These are phyloP conservation scores for Puccinia hordei DNA, from an alignment of 1,284 basidiomycete species.

Conservation along the genomic window DNA sequence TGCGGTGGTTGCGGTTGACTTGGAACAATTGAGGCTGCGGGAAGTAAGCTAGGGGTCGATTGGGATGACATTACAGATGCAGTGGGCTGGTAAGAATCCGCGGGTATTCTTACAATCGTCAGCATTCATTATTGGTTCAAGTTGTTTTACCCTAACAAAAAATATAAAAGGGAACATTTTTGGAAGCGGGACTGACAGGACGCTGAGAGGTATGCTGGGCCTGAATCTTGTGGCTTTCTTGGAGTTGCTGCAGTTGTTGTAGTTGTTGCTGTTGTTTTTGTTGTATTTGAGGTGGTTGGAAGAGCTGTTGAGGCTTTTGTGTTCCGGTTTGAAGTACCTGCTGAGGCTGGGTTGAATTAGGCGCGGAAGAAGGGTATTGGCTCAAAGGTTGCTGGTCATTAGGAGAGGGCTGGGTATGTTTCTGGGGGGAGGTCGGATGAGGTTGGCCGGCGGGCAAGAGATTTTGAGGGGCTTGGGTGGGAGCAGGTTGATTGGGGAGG, in stretches of 20 bases:
- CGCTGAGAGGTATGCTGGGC: constrained; percentile 17
- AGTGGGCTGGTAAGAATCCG: neutral
- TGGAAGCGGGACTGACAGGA: neutral
- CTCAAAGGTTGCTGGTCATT: constrained; percentile 1
- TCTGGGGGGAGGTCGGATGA: neutral
- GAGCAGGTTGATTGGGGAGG: neutral
- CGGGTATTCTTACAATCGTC: neutral
- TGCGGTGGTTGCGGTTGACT: neutral
- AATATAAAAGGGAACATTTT: neutral
- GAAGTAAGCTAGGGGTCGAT: neutral
- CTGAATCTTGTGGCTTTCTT: constrained; percentile 31
- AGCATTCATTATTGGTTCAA: constrained; percentile 1
- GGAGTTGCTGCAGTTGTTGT: constrained; percentile 29
- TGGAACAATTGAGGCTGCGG: constrained; percentile 12
- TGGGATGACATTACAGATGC: constrained; percentile 2
- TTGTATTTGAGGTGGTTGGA: constrained; percentile 25
- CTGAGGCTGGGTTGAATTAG: neutral
- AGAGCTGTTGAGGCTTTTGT: constrained; percentile 36
- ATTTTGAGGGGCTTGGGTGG: neutral
- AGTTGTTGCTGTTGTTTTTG: constrained; percentile 40
- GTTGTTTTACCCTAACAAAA: too few relatives aligned
- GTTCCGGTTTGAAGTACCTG: neutral
- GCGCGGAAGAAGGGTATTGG: neutral
- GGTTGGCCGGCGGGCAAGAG: neutral
- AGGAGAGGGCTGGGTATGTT: constrained; percentile 20